Evolutionary conservation across 352 stramenopile species (phyloP), one percentile per base, ranked within the genome.

Genomic region (Aphanomyces euteiches): DNA sequence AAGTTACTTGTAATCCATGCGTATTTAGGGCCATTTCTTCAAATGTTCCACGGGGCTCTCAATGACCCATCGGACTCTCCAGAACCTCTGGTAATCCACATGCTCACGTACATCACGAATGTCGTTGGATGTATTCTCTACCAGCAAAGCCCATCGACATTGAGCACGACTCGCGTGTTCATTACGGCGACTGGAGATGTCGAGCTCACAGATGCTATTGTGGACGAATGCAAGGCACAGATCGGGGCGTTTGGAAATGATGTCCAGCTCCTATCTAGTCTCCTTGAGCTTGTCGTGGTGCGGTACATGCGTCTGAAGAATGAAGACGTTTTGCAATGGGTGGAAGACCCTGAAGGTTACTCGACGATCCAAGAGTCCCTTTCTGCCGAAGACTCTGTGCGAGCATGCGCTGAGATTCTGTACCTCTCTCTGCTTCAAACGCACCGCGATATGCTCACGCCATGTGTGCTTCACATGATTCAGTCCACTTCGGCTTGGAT

Each of bases 351-450:
- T 0, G 88, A 96, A 59, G 74, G 75, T 0, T 94, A 85, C 57
- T 81, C 80, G 7, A 79, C 77, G 3, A 68, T 92, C 17, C 81
- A 80, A 66, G 87, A 94, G 61, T 93, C 79, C 47, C 77, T 93
- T 40, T 92, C 86, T n/a, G 75, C 85, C 1, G 77, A 87, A 43
- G 86, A 93, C 61, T 93, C 83, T 0, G 84, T 92, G n/a, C 86
- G 88, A 15, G 81, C 82, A 3, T 88, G 83, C 45, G 88, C 86
- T 7, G 88, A 96, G 64, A 90, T 94, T 37, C 75, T 94, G 43
- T 93, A 93, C 66, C 74, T 96, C 47, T 93, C 85, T 5, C 63
- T 96, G 21, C 66, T 96, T 36, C 86, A 96, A 73, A 84, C 82
- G 56, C 92, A 83, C 48, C 83, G 83, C 0, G 73, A 86, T 10